Percentiles rank a stretch among this genome's conserved stretches.
phyloP scores from a whole-genome alignment of 306 rosid species.

The Hippophae rhamnoides region DNA sequence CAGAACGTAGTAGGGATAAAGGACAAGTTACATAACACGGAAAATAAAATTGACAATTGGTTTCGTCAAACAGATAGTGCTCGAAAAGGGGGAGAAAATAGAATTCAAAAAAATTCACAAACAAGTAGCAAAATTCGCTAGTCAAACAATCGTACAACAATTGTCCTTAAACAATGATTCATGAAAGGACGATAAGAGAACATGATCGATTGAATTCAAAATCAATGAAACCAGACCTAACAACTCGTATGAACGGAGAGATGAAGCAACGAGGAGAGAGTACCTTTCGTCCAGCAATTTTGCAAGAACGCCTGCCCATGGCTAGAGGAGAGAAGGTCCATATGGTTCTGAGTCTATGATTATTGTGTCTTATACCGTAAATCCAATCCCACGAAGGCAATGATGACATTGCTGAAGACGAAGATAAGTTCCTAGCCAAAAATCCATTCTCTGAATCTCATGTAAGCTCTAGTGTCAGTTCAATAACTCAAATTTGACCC shows the following conservation, averaged over 20 bases:
- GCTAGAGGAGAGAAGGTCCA: constrained; percentile 52
- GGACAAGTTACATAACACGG: no score
- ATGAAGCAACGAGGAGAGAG: not conserved
- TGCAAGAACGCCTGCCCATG: constrained; percentile 93
- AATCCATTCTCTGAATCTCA: constrained; percentile 40
- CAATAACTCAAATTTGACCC: not conserved
- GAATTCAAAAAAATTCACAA: not conserved
- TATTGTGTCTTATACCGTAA: not conserved
- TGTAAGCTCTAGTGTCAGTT: constrained; percentile 1
- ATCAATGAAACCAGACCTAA: not conserved
- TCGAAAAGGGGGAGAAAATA: constrained; percentile 7
- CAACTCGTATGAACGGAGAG: not conserved
- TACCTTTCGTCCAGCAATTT: constrained; percentile 95
- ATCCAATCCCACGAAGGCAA: constrained; percentile 17
- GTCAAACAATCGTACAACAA: no score
- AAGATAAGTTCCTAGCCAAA: constrained; percentile 24
- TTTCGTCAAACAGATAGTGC: constrained; percentile 36
- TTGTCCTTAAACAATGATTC: not conserved
- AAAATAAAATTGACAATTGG: not conserved
- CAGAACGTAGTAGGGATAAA: no score
- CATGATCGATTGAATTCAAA: no score
- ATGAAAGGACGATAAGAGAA: not conserved
- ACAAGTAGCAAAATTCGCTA: not conserved
- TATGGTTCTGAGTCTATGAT: constrained; percentile 31
- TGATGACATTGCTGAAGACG: constrained; percentile 19